phyloP scores from a whole-genome alignment of 2,329 filamentous ascomycete genomes.

The Truncatella angustata region DNA sequence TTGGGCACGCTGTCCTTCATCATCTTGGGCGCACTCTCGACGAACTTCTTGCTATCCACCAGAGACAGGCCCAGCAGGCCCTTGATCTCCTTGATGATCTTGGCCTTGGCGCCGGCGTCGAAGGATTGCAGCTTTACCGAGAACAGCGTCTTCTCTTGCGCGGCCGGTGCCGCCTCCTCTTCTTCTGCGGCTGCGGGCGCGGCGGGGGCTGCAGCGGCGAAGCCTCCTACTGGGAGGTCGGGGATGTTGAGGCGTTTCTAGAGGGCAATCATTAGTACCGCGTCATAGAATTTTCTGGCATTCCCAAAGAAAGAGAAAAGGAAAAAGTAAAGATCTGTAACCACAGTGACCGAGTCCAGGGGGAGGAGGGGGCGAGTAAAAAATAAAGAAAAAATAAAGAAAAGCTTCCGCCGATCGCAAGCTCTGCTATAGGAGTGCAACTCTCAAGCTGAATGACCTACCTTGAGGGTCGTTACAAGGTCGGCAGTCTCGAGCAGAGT shows the following conservation, averaged over 20 bases:
- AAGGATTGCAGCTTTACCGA: conserved; percentile 91
- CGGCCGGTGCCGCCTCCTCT: conserved; percentile 82
- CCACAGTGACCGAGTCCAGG: too few species aligned
- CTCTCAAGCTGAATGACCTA: conserved; percentile 34
- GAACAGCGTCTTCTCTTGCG: conserved; percentile 97
- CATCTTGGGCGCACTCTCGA: conserved; percentile 94
- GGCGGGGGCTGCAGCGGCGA: conserved; percentile 67
- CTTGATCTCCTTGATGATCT: conserved; percentile 99
- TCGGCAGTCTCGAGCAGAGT: conserved; percentile 97
- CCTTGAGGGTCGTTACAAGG: conserved; percentile 92
- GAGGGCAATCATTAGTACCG: conserved; percentile 13
- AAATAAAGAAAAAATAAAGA: too few species aligned
- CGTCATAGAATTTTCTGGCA: neutral
- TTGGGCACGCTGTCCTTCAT: conserved; percentile 99
- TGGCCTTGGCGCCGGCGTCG: conserved; percentile 87
- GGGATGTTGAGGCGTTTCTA: conserved; percentile 95
- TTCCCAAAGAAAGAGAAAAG: too few species aligned
- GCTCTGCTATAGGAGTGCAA: neutral
- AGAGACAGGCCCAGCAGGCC: conserved; percentile 88
- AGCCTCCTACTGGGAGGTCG: conserved; percentile 92
- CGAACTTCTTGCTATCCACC: conserved; percentile 99
- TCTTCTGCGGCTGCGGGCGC: conserved; percentile 68
- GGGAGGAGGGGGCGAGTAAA: too few species aligned
- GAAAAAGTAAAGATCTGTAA: too few species aligned
- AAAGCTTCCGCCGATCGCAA: too few species aligned